phyloP scores from a whole-genome alignment of 1,284 basidiomycete genomes.

The Melampsora occidentalis region DNA sequence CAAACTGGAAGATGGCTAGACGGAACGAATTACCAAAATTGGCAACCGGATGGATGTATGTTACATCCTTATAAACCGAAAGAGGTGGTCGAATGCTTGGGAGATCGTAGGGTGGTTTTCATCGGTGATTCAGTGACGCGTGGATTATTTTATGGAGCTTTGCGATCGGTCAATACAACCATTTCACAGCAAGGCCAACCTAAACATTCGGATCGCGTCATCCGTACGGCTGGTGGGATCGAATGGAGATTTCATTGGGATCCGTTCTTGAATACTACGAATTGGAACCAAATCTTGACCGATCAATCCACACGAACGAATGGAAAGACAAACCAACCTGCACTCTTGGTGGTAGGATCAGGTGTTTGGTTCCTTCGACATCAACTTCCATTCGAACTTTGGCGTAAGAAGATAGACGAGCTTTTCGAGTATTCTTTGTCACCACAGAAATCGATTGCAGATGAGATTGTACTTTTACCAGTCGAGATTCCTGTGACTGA shows the following conservation, averaged over 20 bases:
- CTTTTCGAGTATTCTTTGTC: slow-evolving; percentile 13
- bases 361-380: slow-evolving; percentile 78
- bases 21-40: slow-evolving; percentile 23
- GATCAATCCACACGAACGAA: slow-evolving; percentile 47
- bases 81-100: slow-evolving; percentile 46
- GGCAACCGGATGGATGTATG: slow-evolving; percentile 43
- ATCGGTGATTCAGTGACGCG: slow-evolving; percentile 81
- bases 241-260: slow-evolving; percentile 53
- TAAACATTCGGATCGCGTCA: slow-evolving; percentile 53
- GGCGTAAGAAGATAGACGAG: slow-evolving; percentile 20
- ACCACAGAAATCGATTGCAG: not conserved
- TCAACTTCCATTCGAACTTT: slow-evolving; percentile 9
- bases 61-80: slow-evolving; percentile 42
- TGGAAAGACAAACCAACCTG: slow-evolving; percentile 53
- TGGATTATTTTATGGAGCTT: slow-evolving; percentile 71
- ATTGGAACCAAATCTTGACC: slow-evolving; percentile 55
- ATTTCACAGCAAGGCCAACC: slow-evolving; percentile 53
- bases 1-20: slow-evolving; percentile 40
- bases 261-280: slow-evolving; percentile 68
- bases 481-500: slow-evolving; percentile 34
- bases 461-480: slow-evolving; percentile 39
- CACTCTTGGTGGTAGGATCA: slow-evolving; percentile 73
- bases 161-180: slow-evolving; percentile 47
- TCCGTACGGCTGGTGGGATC: slow-evolving; percentile 60
- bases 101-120: slow-evolving; percentile 62